phyloP scores from a whole-genome alignment of 2,329 filamentous ascomycete species.

The Fusarium sp. region DNA sequence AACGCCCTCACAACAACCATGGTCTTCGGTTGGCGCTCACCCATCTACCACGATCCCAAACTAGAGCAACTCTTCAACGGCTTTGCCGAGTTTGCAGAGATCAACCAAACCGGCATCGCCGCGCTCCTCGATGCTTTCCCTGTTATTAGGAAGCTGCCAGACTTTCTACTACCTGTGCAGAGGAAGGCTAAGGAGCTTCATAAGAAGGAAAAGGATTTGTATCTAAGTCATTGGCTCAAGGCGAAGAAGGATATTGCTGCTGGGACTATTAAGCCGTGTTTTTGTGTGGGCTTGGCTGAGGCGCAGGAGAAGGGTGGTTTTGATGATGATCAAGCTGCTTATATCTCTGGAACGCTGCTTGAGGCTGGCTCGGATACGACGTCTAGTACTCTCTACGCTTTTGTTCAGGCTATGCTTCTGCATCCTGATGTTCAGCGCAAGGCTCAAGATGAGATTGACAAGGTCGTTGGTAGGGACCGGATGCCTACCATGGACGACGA shows the following conservation, averaged over 20 bases:
- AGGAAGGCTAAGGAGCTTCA: conserved; percentile 7
- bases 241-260: not conserved
- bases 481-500: conserved; percentile 58
- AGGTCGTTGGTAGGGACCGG: conserved; percentile 54
- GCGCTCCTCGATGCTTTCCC: conserved; percentile 2
- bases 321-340: conserved; percentile 14
- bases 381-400: conserved; percentile 46
- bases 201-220: conserved; percentile 3
- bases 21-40: conserved; percentile 12
- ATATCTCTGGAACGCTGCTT: conserved; percentile 30
- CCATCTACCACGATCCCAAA: not conserved
- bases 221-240: conserved; percentile 2
- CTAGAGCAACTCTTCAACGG: not conserved
- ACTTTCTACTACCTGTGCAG: not conserved
- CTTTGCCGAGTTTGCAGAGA: conserved; percentile 5
- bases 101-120: conserved; percentile 7
- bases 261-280: conserved; percentile 35
- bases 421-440: conserved; percentile 56
- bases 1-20: conserved; percentile 12
- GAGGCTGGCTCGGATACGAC: conserved; percentile 50
- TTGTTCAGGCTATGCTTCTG: conserved; percentile 59
- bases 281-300: conserved; percentile 3
- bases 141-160: not conserved
- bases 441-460: conserved; percentile 57
- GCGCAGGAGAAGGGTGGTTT: conserved; percentile 13